Percentiles rank a stretch among this genome's conserved stretches.
Evolutionary conservation across 495 filamentous ascomycete genomes (phyloP).

Genomic region (Amniculicola lignicola): DNA sequence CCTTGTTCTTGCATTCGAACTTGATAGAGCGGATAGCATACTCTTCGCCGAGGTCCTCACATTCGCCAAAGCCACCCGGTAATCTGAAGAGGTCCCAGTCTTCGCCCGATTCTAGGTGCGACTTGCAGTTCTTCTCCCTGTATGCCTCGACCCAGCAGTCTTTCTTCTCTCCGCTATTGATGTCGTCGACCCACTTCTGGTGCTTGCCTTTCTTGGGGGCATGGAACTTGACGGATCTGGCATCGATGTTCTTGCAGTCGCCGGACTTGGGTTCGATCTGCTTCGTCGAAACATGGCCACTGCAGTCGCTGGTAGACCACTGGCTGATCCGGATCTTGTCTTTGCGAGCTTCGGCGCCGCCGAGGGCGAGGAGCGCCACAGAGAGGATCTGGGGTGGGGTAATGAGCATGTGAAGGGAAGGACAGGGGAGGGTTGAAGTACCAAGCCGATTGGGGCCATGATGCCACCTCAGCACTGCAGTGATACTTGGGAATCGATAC

Average conservation of each 20-base stretch:
- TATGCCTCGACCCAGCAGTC: constrained; percentile 2
- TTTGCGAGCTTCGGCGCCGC: constrained; percentile 1
- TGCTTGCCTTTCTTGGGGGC: constrained; percentile 7
- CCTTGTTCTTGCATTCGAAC: no score
- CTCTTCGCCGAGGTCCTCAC: no score
- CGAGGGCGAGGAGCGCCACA: background rate
- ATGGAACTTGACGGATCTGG: constrained; percentile 1
- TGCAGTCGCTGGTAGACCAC: constrained; percentile 1
- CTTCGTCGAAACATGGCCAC: background rate
- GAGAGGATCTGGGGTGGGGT: background rate
- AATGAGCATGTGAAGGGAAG: background rate
- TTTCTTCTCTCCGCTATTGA: background rate
- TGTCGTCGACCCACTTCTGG: background rate
- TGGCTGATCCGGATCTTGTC: constrained; percentile 7
- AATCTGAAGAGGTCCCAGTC: no score
- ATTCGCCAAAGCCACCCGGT: no score
- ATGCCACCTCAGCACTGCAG: background rate
- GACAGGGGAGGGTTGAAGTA: background rate
- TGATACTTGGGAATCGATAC: no score
- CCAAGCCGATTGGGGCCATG: constrained; percentile 8
- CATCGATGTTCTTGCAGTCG: constrained; percentile 6
- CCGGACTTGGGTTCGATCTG: background rate
- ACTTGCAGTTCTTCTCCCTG: background rate
- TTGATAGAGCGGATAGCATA: no score
- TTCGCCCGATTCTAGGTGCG: no score